Conservation (phyloP, 257 asterid genomes). For the Solanum piurae region DNA sequence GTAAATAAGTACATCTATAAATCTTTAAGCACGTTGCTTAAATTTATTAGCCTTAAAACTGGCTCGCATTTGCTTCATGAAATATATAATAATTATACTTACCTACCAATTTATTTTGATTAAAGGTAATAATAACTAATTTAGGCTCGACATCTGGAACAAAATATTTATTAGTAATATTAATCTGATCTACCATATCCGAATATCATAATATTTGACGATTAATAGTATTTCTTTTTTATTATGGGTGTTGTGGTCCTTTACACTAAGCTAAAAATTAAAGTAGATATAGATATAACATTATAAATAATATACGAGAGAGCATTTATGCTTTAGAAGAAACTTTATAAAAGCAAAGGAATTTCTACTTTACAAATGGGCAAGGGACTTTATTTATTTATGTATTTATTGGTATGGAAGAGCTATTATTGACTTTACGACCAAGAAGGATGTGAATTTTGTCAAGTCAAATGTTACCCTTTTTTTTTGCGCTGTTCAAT, state of each 20-base stretch:
- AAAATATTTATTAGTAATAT: neutral
- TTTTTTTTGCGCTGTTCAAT: neutral
- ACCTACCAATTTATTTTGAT: neutral
- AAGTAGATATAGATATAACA: neutral
- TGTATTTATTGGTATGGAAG: constrained; percentile 4
- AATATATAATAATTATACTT: neutral
- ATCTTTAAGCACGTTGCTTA: neutral
- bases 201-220: neutral
- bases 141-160: neutral
- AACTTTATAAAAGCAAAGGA: constrained; percentile 28
- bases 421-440: neutral
- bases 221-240: neutral
- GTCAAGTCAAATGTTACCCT: neutral
- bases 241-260: neutral
- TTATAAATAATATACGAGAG: neutral
- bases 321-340: constrained; percentile 19
- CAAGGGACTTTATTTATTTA: constrained; percentile 17
- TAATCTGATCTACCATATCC: neutral
- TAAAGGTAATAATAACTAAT: neutral
- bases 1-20: neutral
- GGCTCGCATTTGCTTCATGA: neutral
- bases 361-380: constrained; percentile 43
- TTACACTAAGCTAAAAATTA: neutral
- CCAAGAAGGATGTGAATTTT: neutral
- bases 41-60: neutral